Conservation (phyloP, 768 basidiomycete genomes). For the Lactarius sanguifluus region DNA sequence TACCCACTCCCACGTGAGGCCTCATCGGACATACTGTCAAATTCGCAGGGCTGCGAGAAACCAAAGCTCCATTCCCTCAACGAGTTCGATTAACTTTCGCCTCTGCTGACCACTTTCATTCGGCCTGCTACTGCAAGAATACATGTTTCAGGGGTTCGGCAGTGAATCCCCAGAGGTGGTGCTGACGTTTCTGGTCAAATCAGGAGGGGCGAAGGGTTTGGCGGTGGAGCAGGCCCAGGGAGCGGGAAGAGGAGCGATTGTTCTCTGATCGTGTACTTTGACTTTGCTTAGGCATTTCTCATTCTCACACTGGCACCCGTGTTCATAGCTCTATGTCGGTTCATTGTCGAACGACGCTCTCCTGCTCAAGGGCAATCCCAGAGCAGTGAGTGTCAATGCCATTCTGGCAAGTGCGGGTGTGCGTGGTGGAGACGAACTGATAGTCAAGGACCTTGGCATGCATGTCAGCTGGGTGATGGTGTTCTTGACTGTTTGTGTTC, state of each 20-base stretch:
- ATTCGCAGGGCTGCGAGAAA: not conserved
- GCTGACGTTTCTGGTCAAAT: conserved; percentile 5
- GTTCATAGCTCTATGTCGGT: conserved; percentile 57
- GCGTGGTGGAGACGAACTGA: conserved; percentile 57
- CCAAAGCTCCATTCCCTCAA: conserved; percentile 20
- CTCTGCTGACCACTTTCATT: conserved; percentile 19
- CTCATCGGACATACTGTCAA: conserved; percentile 19
- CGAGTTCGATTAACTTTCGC: conserved; percentile 23
- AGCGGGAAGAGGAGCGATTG: too few species aligned
- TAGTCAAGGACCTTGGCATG: conserved; percentile 86
- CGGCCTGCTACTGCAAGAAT: too few species aligned
- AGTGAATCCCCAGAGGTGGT: conserved; percentile 6
- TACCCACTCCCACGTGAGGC: not conserved
- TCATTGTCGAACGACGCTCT: conserved; percentile 52
- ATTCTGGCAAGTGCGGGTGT: conserved; percentile 60
- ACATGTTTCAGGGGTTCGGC: conserved; percentile 19
- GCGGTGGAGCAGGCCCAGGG: not conserved
- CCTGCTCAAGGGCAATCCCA: conserved; percentile 57
- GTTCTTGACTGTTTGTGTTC: conserved; percentile 77
- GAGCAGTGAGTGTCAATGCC: conserved; percentile 60
- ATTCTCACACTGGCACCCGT: conserved; percentile 7
- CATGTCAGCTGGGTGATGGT: conserved; percentile 89
- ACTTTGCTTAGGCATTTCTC: not conserved
- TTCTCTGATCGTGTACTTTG: too few species aligned
- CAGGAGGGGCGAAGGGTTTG: conserved; percentile 1